Conservation (phyloP, 345 rosid genomes). For the Triadica sebifera region DNA sequence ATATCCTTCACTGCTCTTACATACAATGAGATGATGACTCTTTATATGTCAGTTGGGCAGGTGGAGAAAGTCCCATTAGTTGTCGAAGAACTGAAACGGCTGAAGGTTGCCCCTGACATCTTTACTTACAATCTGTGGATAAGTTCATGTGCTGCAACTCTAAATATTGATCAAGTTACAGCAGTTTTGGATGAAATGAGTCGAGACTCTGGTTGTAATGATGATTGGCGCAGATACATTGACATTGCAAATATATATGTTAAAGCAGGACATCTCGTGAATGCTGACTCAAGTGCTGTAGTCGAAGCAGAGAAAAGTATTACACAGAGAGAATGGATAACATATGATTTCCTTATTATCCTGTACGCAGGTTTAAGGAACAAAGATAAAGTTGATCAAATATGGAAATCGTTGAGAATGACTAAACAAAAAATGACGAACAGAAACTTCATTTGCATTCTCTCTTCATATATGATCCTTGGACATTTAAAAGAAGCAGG, state of each 20-base stretch:
- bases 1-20: constrained; percentile 55
- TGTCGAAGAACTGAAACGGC: constrained; percentile 53
- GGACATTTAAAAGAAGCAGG: constrained; percentile 67
- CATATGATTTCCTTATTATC: constrained; percentile 81
- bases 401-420: constrained; percentile 84
- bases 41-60: constrained; percentile 84
- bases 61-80: constrained; percentile 68
- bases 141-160: constrained; percentile 77
- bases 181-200: constrained; percentile 74
- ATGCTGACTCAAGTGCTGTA: constrained; percentile 41
- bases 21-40: constrained; percentile 94
- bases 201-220: constrained; percentile 37
- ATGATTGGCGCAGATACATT: constrained; percentile 60
- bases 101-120: constrained; percentile 63
- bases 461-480: constrained; percentile 73
- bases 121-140: constrained; percentile 88
- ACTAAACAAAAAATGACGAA: constrained; percentile 83
- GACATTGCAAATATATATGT: constrained; percentile 54
- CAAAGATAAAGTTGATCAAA: constrained; percentile 74
- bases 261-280: constrained; percentile 44
- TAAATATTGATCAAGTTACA: constrained; percentile 52
- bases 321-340: constrained; percentile 85
- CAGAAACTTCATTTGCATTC: constrained; percentile 68
- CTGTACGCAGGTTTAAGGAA: constrained; percentile 68
- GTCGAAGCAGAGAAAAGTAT: constrained; percentile 61